A percentile compares a stretch with the other conserved stretches of the same genome.
These are phyloP conservation scores for Phytophthora pisi DNA, from an alignment of 352 stramenopile species.

Conservation along the genomic window DNA sequence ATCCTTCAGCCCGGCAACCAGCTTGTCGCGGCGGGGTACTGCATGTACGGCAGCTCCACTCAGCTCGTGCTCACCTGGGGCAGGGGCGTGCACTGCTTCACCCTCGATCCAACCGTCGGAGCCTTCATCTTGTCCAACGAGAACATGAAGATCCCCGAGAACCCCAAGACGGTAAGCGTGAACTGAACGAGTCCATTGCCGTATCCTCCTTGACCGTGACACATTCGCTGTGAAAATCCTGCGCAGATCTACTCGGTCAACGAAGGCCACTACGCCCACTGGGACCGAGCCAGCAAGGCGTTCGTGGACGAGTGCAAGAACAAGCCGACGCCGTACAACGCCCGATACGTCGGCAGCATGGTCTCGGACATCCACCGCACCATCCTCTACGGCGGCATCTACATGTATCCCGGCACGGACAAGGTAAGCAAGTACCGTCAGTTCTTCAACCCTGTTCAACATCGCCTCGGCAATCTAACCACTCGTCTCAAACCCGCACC, in stretches of 20 bases:
- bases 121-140: constrained; percentile 97
- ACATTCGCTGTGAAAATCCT: not conserved
- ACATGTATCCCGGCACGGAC: constrained; percentile 96
- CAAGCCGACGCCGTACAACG: constrained; percentile 81
- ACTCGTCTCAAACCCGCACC: not conserved
- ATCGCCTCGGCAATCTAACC: constrained; percentile 11
- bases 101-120: constrained; percentile 97
- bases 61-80: constrained; percentile 97
- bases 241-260: constrained; percentile 96
- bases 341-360: constrained; percentile 98
- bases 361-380: constrained; percentile 98
- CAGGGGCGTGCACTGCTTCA: constrained; percentile 96
- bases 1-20: constrained; percentile 93
- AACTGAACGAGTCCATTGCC: not conserved
- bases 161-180: constrained; percentile 75
- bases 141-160: constrained; percentile 94
- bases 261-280: constrained; percentile 96
- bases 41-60: constrained; percentile 97
- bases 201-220: not conserved
- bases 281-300: constrained; percentile 91
- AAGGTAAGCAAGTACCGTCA: constrained; percentile 64
- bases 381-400: constrained; percentile 98
- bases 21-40: constrained; percentile 97
- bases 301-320: constrained; percentile 90
- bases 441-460: not conserved